Base-by-base conservation (phyloP, 1,284 basidiomycete species). In the Marasmius tenuissimus region DNA sequence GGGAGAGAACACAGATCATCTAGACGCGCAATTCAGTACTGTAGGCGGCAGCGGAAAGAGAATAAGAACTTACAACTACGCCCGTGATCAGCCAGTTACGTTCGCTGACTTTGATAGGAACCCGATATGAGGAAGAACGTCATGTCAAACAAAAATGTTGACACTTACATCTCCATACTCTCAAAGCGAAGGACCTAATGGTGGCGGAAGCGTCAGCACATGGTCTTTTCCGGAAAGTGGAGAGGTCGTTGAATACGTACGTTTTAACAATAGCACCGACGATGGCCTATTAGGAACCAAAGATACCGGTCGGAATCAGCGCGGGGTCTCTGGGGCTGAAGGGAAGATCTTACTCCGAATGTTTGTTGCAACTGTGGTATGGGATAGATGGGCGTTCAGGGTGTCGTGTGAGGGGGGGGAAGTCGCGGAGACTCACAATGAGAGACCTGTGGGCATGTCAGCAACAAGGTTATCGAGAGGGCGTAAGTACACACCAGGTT, bases 111-210 rank as follows among this genome's bases (percentile, higher is more conserved):
- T 60, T 53, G 56, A 14, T 57, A 54, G 61, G 39, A 64, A 35
- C 12, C 14, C 10, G 33, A 51, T 51, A 7, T 33, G 20, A 51
- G 10, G 50, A 3, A 27, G 33, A 35, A 9, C 16, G 70, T 71
- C 50, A 27, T 16, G 50, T 14, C 10, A 51, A 16, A 1, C 7
- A 49, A 11, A 34, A 38, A 33, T 4, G 20, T 4, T 40, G 85
- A 83, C 63, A 83, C 87, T 71, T 69, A 91, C 88, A 91, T 74
- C 87, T 75, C 86, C 86, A 91, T 55, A 91, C 87, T 40, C 88
- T 82, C 66, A 88, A 72, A 1, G 78, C 82, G 63, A 89, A 89
- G 62, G 82, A 83, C 33, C 88, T 89, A 45, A 40, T 47, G 10
- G 14, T 33, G 34, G 35, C 7, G 8, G 39, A 11, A 12, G 16